Conservation (phyloP, 2,329 filamentous ascomycete genomes). For the Paramyrothecium roridum region DNA sequence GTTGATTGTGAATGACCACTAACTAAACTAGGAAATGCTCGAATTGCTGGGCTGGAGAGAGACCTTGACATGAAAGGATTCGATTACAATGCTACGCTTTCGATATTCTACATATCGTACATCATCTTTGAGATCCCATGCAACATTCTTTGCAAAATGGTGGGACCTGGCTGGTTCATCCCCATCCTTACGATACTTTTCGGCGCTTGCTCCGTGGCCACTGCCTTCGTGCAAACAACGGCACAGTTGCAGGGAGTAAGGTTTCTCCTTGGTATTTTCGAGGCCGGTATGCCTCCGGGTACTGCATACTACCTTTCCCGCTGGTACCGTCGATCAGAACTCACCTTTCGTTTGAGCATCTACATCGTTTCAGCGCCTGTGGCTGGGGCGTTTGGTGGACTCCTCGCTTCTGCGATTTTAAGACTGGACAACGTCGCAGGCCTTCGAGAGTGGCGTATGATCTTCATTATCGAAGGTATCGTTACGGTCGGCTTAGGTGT, state of each 20-base stretch:
- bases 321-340: conserved; percentile 62
- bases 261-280: conserved; percentile 59
- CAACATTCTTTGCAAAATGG: conserved; percentile 60
- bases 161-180: conserved; percentile 64
- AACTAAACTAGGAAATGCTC: conserved; percentile 37
- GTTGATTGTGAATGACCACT: not conserved
- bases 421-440: conserved; percentile 53
- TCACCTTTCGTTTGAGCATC: conserved; percentile 59
- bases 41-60: conserved; percentile 53
- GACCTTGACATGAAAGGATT: conserved; percentile 54
- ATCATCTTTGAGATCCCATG: conserved; percentile 64
- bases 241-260: conserved; percentile 50
- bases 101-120: conserved; percentile 63
- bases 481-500: conserved; percentile 51
- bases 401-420: conserved; percentile 61
- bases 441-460: conserved; percentile 63
- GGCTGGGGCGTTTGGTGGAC: conserved; percentile 64
- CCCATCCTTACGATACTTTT: conserved; percentile 55
- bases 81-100: conserved; percentile 61
- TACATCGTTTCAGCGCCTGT: conserved; percentile 67
- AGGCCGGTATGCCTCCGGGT: conserved; percentile 63
- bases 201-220: conserved; percentile 55
- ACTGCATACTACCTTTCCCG: conserved; percentile 64
- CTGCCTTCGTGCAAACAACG: conserved; percentile 55
- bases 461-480: conserved; percentile 68